Evolutionary conservation across 2,329 filamentous ascomycete species (phyloP).

Genomic region (Peltaster fructicola): DNA sequence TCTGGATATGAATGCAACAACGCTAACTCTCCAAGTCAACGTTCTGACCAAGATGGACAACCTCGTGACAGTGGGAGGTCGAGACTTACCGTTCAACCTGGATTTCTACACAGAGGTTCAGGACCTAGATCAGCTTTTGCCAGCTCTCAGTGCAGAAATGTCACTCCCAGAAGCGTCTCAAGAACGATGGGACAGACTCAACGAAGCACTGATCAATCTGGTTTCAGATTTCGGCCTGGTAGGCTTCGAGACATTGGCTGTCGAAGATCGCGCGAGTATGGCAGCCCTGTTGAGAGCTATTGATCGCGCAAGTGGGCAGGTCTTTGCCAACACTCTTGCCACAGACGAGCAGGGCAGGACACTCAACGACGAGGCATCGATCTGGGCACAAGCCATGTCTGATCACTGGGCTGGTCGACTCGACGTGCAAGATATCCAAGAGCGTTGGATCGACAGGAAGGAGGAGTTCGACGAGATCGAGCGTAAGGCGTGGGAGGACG

Average conservation of each 20-base stretch:
- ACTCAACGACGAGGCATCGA: slow-evolving; percentile 30
- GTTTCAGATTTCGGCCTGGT: slow-evolving; percentile 84
- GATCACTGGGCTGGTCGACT: slow-evolving; percentile 45
- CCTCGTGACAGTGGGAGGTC: slow-evolving; percentile 50
- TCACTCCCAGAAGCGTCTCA: slow-evolving; percentile 14
- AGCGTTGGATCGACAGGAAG: slow-evolving; percentile 84
- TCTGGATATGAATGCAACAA: not conserved
- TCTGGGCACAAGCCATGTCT: slow-evolving; percentile 95
- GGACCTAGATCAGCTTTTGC: slow-evolving; percentile 69
- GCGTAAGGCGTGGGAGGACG: slow-evolving; percentile 54
- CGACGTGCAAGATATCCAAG: slow-evolving; percentile 80
- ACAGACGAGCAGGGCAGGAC: slow-evolving; percentile 50
- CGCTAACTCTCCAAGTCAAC: slow-evolving; percentile 40
- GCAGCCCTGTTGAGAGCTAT: slow-evolving; percentile 78
- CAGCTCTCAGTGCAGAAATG: slow-evolving; percentile 62
- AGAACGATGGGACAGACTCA: slow-evolving; percentile 62
- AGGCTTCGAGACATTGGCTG: slow-evolving; percentile 78
- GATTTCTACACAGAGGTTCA: slow-evolving; percentile 97
- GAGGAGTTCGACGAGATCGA: slow-evolving; percentile 75
- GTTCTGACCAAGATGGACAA: slow-evolving; percentile 98
- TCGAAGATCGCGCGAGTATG: slow-evolving; percentile 96
- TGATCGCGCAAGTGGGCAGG: slow-evolving; percentile 81
- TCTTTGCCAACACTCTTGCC: slow-evolving; percentile 77
- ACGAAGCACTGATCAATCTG: slow-evolving; percentile 69
- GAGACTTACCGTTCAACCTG: slow-evolving; percentile 79